Evolutionary conservation across 441 rosid genomes (phyloP).

Genomic region (California macrophylla): DNA sequence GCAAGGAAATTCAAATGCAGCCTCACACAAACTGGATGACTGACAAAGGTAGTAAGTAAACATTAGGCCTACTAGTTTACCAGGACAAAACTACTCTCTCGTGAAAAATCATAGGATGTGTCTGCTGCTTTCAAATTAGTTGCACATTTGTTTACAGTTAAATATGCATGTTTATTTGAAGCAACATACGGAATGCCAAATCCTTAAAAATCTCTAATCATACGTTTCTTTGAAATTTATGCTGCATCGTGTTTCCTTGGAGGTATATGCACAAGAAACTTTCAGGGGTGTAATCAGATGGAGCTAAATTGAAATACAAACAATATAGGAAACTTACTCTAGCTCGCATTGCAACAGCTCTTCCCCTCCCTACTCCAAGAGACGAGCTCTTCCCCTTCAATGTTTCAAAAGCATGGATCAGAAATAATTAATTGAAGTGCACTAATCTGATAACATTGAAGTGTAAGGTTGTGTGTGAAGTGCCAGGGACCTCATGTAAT

Average conservation of each 20-base stretch:
- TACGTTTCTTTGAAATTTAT: not conserved
- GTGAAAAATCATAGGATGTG: not conserved
- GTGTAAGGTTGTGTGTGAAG: not conserved
- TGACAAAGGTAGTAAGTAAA: not conserved
- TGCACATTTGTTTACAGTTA: not conserved
- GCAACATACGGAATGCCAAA: not conserved
- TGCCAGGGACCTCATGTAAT: not conserved
- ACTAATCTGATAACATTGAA: not conserved
- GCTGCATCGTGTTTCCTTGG: not conserved
- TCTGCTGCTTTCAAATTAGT: not conserved
- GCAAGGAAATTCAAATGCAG: not conserved
- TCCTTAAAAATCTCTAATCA: not conserved
- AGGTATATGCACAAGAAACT: not conserved
- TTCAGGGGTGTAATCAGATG: not conserved
- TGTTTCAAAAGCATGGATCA: constrained; percentile 13
- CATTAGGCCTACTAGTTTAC: not conserved
- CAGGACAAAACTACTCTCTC: not conserved
- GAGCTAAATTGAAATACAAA: not conserved
- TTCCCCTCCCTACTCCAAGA: constrained; percentile 94
- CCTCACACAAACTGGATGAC: not conserved
- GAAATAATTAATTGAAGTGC: not conserved
- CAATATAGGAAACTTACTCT: constrained; percentile 45
- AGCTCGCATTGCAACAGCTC: constrained; percentile 94
- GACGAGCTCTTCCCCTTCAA: constrained; percentile 92
- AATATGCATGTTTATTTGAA: not conserved